Conservation (phyloP, 148 eudicot genomes). For the Polygonum aviculare region DNA sequence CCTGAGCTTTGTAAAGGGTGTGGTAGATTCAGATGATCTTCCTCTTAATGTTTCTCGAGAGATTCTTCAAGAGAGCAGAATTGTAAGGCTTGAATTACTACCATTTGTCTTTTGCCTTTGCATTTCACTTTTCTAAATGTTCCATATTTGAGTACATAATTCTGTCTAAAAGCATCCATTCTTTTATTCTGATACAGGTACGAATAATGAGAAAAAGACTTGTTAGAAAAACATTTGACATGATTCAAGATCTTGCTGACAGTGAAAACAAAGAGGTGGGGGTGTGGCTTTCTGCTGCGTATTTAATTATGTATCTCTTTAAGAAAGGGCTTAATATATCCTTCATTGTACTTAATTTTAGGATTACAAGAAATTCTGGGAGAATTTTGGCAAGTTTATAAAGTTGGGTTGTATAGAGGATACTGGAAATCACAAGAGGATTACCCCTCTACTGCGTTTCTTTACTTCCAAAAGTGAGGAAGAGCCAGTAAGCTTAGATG, state of each 20-base stretch:
- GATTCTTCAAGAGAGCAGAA: constrained; percentile 97
- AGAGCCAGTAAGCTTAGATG: constrained; percentile 83
- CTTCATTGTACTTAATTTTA: constrained; percentile 11
- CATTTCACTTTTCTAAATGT: background rate
- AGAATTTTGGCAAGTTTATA: constrained; percentile 90
- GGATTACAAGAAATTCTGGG: constrained; percentile 99
- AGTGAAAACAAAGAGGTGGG: constrained; percentile 87
- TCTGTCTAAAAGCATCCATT: background rate
- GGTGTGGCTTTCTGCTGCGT: background rate
- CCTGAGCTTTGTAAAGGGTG: constrained; percentile 97
- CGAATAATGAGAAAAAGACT: constrained; percentile 95
- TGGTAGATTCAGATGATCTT: constrained; percentile 94
- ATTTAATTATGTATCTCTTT: background rate
- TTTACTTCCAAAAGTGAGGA: constrained; percentile 83
- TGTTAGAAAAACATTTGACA: constrained; percentile 93
- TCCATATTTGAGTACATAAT: background rate
- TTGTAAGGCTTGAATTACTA: constrained; percentile 38
- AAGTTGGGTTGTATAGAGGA: constrained; percentile 97
- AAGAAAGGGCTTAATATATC: background rate
- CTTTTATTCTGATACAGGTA: constrained; percentile 37
- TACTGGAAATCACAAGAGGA: constrained; percentile 86
- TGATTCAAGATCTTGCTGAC: constrained; percentile 90
- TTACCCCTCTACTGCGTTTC: constrained; percentile 78
- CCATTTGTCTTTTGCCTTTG: background rate
- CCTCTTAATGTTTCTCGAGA: constrained; percentile 97